Evolutionary conservation across 2,329 filamentous ascomycete species (phyloP), one percentile per base, ranked within the genome.

Genomic region (Sphaceloma murrayae): DNA sequence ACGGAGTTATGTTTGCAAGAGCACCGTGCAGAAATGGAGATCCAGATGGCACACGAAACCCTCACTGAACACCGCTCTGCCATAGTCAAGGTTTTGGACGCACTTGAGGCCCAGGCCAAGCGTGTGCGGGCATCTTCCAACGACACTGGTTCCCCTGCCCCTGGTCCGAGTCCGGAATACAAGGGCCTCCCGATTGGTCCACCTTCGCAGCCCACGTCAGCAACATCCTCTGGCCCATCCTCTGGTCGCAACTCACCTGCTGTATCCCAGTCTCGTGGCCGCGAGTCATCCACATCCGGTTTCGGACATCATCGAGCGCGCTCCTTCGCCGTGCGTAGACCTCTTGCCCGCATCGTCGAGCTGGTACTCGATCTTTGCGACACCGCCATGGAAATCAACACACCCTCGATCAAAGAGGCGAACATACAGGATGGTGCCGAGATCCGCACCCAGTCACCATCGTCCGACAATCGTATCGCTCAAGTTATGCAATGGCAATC

Each of bases 401-500:
- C 85, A 3, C 89, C 91, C 4, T 82, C 88, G 4, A 83, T 98
- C 64, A 96, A 94, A 57, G 89, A 96, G 52, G 73, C 77, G 3
- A 75, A 79, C 6, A 71, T 76, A 2, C 76, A 81, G 52, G 72
- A 75, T 29, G 64, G 66, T 5, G 81, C 83, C 38, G 87, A 94
- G 50, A 79, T 96, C 50, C 79, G 89, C 34, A 94, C 89, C 0
- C 84, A 95, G 58, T 98, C 91, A 3, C 91, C 91, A 0, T 85
- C 95, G 58, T 98, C 93, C 0, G 91, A 98, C 60, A 91, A 85
- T 32, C 80, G 89, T 22, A 93, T 96, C 54, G 84, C 85, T 1
- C 91, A 98, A 62, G 88, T 98, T 4, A 63, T 93, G 53, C 87
- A 95, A 60, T 98, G 93, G 91, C 87, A 94, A 57, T 94, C 89